phyloP scores from a whole-genome alignment of 352 stramenopile genomes.

The Phytophthora sp. region DNA sequence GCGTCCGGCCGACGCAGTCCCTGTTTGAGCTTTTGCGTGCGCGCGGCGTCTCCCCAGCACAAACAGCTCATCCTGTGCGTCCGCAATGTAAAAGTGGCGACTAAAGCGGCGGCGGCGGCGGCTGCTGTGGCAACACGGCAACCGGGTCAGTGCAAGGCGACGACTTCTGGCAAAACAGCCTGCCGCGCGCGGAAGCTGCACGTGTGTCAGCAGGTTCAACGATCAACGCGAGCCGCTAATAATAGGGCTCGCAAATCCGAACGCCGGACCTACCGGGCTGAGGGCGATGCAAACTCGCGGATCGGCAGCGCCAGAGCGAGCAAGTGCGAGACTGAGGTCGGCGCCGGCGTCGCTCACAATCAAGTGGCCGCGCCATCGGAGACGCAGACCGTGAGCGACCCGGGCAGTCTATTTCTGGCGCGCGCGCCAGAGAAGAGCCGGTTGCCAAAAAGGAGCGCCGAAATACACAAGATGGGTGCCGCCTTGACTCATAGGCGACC shows the following conservation, averaged over 20 bases:
- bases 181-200: constrained; percentile 14
- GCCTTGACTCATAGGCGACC: constrained; percentile 8
- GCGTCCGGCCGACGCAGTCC: constrained; percentile 7
- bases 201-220: constrained; percentile 26
- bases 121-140: neutral
- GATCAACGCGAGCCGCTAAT: constrained; percentile 1
- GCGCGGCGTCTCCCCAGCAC: constrained; percentile 46
- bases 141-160: constrained; percentile 8
- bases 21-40: constrained; percentile 43
- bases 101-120: constrained; percentile 1
- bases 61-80: constrained; percentile 31
- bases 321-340: constrained; percentile 18
- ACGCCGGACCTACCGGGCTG: constrained; percentile 10
- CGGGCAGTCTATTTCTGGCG: constrained; percentile 21
- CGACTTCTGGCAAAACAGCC: constrained; percentile 33
- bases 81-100: constrained; percentile 36
- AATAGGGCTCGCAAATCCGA: constrained; percentile 7
- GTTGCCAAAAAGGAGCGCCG: neutral
- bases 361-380: constrained; percentile 7
- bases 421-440: constrained; percentile 14
- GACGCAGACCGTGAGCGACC: neutral
- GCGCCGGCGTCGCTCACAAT: too few relatives aligned
- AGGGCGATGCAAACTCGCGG: constrained; percentile 10
- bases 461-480: constrained; percentile 16
- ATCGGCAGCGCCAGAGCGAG: neutral